phyloP scores from a whole-genome alignment of 2,329 filamentous ascomycete genomes.

The Chrysosporium keratinophilum region DNA sequence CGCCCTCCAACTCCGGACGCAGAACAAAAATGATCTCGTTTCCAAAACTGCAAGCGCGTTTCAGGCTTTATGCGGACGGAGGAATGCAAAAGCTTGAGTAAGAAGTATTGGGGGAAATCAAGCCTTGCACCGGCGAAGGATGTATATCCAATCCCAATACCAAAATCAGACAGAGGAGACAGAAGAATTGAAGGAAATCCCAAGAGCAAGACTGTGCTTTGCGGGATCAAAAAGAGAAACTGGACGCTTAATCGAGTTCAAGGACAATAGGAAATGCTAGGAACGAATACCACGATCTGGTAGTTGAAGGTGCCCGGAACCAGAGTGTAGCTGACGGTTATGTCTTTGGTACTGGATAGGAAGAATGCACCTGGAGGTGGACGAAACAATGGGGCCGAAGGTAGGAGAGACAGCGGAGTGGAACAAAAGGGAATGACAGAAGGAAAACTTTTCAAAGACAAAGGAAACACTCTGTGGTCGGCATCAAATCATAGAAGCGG shows the following conservation, averaged over 20 bases:
- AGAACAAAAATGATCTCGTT: neutral
- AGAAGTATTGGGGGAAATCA: too few species aligned
- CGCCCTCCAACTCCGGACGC: neutral
- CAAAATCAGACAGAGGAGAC: too few species aligned
- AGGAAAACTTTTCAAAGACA: conserved; percentile 5
- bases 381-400: neutral
- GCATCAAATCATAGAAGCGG: conserved; percentile 8
- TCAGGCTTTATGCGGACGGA: too few species aligned
- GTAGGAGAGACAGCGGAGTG: neutral
- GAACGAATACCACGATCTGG: neutral
- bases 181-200: neutral
- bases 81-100: too few species aligned
- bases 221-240: neutral
- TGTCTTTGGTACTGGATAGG: too few species aligned
- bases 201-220: neutral
- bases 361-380: too few species aligned
- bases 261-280: neutral
- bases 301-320: too few species aligned
- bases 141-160: too few species aligned
- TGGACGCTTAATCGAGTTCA: neutral
- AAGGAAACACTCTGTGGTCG: conserved; percentile 6
- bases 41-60: neutral
- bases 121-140: too few species aligned
- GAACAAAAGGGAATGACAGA: neutral
- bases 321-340: too few species aligned